These are phyloP conservation scores for Phytophthora pistaciae DNA, from an alignment of 352 stramenopile species.

Conservation along the genomic window DNA sequence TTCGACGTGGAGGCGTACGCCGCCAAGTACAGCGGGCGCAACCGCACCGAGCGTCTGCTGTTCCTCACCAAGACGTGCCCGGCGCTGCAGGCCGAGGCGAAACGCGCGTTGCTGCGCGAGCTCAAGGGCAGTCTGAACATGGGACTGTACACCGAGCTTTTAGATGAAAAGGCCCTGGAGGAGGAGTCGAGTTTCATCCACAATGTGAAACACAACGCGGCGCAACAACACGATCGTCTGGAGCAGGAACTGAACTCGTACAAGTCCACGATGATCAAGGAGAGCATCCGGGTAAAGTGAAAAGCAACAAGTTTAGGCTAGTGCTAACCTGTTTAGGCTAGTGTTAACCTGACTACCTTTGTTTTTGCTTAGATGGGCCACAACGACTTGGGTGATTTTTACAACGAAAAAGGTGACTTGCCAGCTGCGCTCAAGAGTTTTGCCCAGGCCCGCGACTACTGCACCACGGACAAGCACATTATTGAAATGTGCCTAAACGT, in stretches of 20 bases:
- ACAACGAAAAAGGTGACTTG: constrained; percentile 86
- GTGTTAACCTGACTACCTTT: neutral
- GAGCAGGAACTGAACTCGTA: constrained; percentile 93
- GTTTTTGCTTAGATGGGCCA: constrained; percentile 79
- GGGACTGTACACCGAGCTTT: constrained; percentile 71
- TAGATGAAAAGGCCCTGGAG: constrained; percentile 49
- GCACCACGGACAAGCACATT: constrained; percentile 91
- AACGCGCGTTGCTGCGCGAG: constrained; percentile 62
- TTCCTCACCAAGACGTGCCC: constrained; percentile 70
- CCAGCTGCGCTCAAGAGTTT: constrained; percentile 85
- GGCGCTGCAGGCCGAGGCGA: constrained; percentile 58
- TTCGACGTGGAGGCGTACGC: constrained; percentile 88
- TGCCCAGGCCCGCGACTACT: constrained; percentile 90
- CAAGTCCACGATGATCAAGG: constrained; percentile 93
- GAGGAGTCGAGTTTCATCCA: constrained; percentile 65
- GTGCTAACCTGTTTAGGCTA: constrained; percentile 1
- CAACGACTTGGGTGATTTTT: constrained; percentile 90
- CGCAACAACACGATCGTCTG: constrained; percentile 81
- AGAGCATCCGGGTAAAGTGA: constrained; percentile 73
- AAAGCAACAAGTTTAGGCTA: constrained; percentile 1
- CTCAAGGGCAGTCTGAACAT: constrained; percentile 76
- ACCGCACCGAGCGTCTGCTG: constrained; percentile 77
- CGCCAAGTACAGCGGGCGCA: constrained; percentile 85
- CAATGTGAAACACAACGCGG: constrained; percentile 65
- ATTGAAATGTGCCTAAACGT: constrained; percentile 93